Evolutionary conservation across 2,329 filamentous ascomycete species (phyloP), one percentile per base, ranked within the genome.

Genomic region (Cladophialophora chaetospira): DNA sequence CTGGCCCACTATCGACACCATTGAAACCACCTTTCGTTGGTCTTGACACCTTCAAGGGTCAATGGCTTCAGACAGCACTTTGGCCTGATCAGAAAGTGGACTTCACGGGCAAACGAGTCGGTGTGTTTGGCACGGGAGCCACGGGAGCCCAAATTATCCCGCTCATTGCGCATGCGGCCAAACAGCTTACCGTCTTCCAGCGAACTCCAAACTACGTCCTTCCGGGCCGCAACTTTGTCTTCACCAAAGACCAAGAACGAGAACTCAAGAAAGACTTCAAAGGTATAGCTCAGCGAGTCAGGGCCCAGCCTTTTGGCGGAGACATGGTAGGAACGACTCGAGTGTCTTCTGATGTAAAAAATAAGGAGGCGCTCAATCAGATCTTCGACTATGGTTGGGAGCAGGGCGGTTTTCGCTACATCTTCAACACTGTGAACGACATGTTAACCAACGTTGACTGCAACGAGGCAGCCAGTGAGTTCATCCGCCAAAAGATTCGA

Each of bases 161-260:
- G 62, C 82, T 82, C 45, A 83, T 77, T 78, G 81, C 78, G 2
- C 79, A 79, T 2, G 67, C 75, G 4, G 82, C 78, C 0, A 76
- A 72, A 3, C 69, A 78, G 1, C 61, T 88, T n/a, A 77, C 71
- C 2, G 66, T 71, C 1, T 72, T 87, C 68, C 84, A 88, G 64
- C 79, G 86, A 10, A 88, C 83, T 1, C 85, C 86, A 0, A 88
- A 88, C 61, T 70, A 85, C 4, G 81, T 81, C 0, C 65, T 88
- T 1, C 84, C 84, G 0, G 85, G 88, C 82, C 72, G 44, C 8
- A 47, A 75, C 2, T 77, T 80, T 56, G 70, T 72, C 3, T 52
- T 72, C 0, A 68, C 85, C 28, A 74, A 76, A 55, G 77, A 81
- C 59, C 79, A 86, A 65, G 70, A 80, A 21, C 15, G 33, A 3